These are phyloP conservation scores for Asterella californica DNA, from an alignment of 225 moss, liverwort and hornwort genomes.

Conservation along the genomic window DNA sequence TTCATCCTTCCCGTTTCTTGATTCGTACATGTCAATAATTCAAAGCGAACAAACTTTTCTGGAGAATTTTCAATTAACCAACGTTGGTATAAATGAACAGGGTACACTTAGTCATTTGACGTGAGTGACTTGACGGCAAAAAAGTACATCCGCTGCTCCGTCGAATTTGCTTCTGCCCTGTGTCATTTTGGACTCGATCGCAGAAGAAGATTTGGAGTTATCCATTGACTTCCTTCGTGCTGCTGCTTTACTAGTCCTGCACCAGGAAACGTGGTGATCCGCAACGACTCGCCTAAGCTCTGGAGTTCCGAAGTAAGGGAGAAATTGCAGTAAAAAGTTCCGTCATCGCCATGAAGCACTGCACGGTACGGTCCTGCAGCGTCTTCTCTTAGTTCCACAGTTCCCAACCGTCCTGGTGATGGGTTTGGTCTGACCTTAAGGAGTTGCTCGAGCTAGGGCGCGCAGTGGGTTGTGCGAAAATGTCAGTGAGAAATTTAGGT, in stretches of 20 bases:
- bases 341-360: conserved; percentile 6
- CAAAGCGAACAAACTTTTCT: no score
- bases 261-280: background rate
- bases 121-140: no score
- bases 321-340: background rate
- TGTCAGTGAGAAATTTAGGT: background rate
- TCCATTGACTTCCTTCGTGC: background rate
- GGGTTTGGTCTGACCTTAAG: background rate
- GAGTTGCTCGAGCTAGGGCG: background rate
- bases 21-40: no score
- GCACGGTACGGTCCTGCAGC: background rate
- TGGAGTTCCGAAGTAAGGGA: background rate
- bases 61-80: no score
- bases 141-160: no score
- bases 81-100: no score
- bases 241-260: no score
- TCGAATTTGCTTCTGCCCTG: no score
- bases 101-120: no score
- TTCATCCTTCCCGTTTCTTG: no score
- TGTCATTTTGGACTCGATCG: no score
- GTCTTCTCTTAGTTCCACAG: background rate
- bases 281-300: background rate
- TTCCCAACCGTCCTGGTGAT: background rate
- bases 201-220: background rate
- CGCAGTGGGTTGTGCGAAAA: background rate